These are phyloP conservation scores for Clarireedia monteithiana DNA, from an alignment of 2,329 filamentous ascomycete species.

Conservation along the genomic window DNA sequence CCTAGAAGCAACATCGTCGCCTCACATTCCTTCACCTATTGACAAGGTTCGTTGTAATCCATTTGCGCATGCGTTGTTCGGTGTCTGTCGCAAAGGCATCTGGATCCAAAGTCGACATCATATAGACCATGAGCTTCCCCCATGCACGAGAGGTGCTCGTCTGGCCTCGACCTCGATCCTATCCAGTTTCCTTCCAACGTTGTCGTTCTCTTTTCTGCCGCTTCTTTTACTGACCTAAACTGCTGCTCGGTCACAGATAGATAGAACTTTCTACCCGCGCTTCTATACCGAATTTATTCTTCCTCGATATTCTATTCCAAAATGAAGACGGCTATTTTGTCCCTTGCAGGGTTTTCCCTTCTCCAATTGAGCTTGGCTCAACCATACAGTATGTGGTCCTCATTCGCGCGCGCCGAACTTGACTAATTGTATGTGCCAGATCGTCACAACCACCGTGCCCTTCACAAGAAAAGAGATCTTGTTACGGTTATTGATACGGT, in stretches of 20 bases:
- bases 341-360: constrained; percentile 33
- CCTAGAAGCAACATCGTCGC: not conserved
- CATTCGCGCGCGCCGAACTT: not conserved
- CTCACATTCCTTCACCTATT: no score
- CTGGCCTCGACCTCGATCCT: no score
- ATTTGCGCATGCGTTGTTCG: not conserved
- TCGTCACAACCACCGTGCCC: constrained; percentile 23
- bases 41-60: not conserved
- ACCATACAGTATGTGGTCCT: constrained; percentile 24
- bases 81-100: not conserved
- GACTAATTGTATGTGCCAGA: constrained; percentile 1
- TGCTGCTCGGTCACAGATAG: constrained; percentile 5
- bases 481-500: constrained; percentile 31
- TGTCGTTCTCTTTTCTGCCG: not conserved
- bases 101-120: not conserved
- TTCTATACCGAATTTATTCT: not conserved
- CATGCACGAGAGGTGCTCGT: not conserved
- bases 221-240: not conserved
- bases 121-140: not conserved
- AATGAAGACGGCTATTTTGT: constrained; percentile 38
- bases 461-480: constrained; percentile 24
- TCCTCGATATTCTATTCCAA: constrained; percentile 14
- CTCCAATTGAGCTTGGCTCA: constrained; percentile 36
- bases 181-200: not conserved
- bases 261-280: not conserved